These are phyloP conservation scores for Lachancea meyersii DNA, from an alignment of 805 yeast species.

Conservation along the genomic window DNA sequence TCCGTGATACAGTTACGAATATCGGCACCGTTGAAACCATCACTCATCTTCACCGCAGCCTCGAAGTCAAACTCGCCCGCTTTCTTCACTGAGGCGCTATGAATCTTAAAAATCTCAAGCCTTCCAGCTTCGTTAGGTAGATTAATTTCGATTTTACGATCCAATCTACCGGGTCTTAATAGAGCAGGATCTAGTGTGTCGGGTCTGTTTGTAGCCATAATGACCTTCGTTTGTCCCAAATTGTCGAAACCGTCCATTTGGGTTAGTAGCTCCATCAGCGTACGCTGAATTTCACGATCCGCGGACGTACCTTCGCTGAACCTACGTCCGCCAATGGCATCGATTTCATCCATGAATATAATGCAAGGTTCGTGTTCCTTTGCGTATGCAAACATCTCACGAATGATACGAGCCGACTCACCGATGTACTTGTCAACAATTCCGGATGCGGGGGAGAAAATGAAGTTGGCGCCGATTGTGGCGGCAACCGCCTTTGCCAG, in stretches of 20 bases:
- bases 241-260: conserved; percentile 99
- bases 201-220: conserved; percentile 99
- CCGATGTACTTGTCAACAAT: conserved; percentile 98
- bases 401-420: conserved; percentile 89
- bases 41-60: conserved; percentile 96
- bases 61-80: conserved; percentile 96
- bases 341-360: conserved; percentile 97
- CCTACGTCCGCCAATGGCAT: conserved; percentile 98
- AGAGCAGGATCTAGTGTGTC: conserved; percentile 97
- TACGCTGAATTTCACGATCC: conserved; percentile 96
- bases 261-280: conserved; percentile 91
- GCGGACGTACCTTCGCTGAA: conserved; percentile 98
- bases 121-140: conserved; percentile 96
- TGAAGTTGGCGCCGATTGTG: conserved; percentile 95
- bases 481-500: conserved; percentile 98
- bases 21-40: conserved; percentile 98
- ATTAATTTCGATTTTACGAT: conserved; percentile 91
- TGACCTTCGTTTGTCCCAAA: conserved; percentile 92
- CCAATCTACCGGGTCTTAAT: conserved; percentile 95
- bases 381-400: conserved; percentile 98
- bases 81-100: conserved; percentile 75
- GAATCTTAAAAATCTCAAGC: conserved; percentile 89
- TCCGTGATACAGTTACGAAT: conserved; percentile 95
- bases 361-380: conserved; percentile 97
- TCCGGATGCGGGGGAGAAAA: conserved; percentile 96